A percentile compares a stretch with the other conserved stretches of the same genome.
Conservation (phyloP, 495 filamentous ascomycete species). For the Podospora pseudopauciseta region DNA sequence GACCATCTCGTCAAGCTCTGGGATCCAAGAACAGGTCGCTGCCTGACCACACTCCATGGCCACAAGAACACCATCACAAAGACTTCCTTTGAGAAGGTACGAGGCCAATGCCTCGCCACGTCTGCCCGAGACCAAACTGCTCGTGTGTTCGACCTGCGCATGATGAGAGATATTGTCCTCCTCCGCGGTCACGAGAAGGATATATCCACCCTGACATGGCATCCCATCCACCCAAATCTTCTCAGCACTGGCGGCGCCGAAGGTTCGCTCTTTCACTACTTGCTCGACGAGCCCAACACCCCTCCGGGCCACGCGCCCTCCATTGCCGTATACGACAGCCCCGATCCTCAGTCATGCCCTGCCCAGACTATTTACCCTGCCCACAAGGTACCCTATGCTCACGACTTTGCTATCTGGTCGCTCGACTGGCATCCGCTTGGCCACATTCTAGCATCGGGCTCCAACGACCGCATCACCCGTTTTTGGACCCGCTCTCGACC, state of each 20-base stretch:
- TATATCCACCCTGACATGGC: slow-evolving; percentile 87
- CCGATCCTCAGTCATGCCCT: slow-evolving; percentile 71
- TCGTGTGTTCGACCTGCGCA: slow-evolving; percentile 88
- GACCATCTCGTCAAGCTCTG: slow-evolving; percentile 96
- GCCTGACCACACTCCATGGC: slow-evolving; percentile 90
- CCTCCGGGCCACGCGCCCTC: slow-evolving; percentile 64
- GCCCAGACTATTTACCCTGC: slow-evolving; percentile 86
- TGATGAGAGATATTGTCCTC: slow-evolving; percentile 96
- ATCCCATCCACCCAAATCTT: slow-evolving; percentile 82
- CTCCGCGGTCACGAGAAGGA: slow-evolving; percentile 93
- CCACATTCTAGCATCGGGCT: slow-evolving; percentile 96
- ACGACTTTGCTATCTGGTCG: slow-evolving; percentile 93
- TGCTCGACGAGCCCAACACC: slow-evolving; percentile 85
- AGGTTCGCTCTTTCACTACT: slow-evolving; percentile 84
- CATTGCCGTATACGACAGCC: slow-evolving; percentile 75
- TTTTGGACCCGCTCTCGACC: slow-evolving; percentile 92
- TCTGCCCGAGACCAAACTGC: slow-evolving; percentile 89
- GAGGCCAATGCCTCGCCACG: slow-evolving; percentile 80
- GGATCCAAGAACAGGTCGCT: slow-evolving; percentile 87
- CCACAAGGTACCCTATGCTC: slow-evolving; percentile 78
- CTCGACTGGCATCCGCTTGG: slow-evolving; percentile 96
- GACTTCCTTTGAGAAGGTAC: slow-evolving; percentile 78
- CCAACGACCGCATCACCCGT: slow-evolving; percentile 91
- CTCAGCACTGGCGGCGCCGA: slow-evolving; percentile 90
- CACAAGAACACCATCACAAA: slow-evolving; percentile 95